These are phyloP conservation scores for Wickerhamomyces sp. DNA, from an alignment of 1,139 yeast species.

Conservation along the genomic window DNA sequence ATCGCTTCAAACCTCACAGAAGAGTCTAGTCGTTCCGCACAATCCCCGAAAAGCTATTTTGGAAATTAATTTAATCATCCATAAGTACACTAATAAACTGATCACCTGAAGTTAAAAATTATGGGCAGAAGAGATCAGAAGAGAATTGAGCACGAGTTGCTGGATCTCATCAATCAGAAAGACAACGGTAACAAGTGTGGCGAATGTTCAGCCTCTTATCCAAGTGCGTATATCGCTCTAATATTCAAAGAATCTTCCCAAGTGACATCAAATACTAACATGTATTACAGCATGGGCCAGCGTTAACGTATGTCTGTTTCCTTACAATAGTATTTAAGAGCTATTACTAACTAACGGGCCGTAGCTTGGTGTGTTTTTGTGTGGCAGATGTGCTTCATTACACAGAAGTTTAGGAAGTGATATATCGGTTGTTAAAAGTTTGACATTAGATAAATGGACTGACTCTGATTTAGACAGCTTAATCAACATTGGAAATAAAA, in stretches of 20 bases:
- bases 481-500: constrained; percentile 53
- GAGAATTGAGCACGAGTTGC: constrained; percentile 28
- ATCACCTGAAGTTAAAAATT: too few species aligned
- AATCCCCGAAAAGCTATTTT: background rate
- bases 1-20: background rate
- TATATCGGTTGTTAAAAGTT: constrained; percentile 66
- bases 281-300: constrained; percentile 36
- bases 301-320: constrained; percentile 30
- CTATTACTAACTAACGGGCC: background rate
- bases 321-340: background rate
- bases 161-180: constrained; percentile 35
- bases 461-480: constrained; percentile 45
- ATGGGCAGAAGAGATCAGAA: constrained; percentile 25
- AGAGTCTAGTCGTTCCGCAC: background rate
- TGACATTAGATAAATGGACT: constrained; percentile 79
- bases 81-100: too few species aligned
- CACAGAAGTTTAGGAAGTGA: constrained; percentile 71
- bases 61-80: too few species aligned
- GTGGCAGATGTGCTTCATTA: constrained; percentile 75
- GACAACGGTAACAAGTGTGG: constrained; percentile 61
- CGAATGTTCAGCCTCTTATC: constrained; percentile 62
- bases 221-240: constrained; percentile 47
- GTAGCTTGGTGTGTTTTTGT: constrained; percentile 53
- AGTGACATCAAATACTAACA: too few species aligned
- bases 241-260: too few species aligned